Conservation (phyloP, 163 green algal species). For the Prototheca wickerhamii region DNA sequence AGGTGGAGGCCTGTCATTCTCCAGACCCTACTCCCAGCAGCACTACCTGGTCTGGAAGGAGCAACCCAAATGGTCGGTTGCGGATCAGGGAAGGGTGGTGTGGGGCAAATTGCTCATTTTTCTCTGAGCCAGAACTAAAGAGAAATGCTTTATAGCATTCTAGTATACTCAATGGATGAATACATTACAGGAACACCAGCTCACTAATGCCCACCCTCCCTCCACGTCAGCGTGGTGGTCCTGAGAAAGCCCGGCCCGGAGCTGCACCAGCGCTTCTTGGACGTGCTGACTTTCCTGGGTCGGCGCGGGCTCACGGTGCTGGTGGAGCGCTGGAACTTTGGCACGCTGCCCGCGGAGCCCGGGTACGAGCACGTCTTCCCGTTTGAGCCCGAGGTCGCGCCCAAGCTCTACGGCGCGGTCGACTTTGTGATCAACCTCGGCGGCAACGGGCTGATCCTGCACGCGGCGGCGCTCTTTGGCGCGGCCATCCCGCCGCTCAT, state of each 20-base stretch:
- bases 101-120: neutral
- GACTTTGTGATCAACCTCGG: constrained; percentile 37
- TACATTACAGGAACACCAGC: no score
- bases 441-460: constrained; percentile 75
- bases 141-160: no score
- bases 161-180: no score
- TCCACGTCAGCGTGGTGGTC: constrained; percentile 41
- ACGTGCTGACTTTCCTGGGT: constrained; percentile 38
- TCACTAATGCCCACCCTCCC: no score
- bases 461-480: constrained; percentile 71
- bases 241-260: constrained; percentile 41
- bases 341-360: neutral
- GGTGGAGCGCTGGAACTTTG: constrained; percentile 32
- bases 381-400: neutral
- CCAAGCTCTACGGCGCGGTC: neutral
- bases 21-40: constrained; percentile 74
- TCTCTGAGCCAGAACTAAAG: no score
- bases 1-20: constrained; percentile 64
- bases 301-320: constrained; percentile 21
- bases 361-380: neutral
- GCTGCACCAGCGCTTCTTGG: constrained; percentile 21
- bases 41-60: constrained; percentile 79
- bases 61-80: constrained; percentile 51
- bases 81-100: neutral
- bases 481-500: constrained; percentile 62